A percentile compares a stretch with the other conserved stretches of the same genome.
Evolutionary conservation across 768 basidiomycete species (phyloP).

Genomic region (Saitozyma sp.): DNA sequence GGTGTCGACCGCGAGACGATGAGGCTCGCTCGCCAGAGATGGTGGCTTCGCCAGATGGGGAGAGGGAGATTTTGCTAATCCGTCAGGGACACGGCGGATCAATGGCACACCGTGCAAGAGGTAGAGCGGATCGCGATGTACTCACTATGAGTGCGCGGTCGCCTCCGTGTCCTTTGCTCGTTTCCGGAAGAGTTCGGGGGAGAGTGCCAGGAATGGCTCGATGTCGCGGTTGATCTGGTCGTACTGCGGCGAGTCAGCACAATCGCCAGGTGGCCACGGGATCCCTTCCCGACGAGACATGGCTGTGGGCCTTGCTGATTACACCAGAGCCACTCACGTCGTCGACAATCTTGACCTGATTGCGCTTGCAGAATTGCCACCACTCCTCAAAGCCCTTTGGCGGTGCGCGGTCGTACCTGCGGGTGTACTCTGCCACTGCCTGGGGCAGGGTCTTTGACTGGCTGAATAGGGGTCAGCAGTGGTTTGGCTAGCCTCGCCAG

Average conservation of each 20-base stretch:
- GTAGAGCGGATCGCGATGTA: neutral
- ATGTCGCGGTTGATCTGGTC: slow-evolving; percentile 61
- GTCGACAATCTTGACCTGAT: slow-evolving; percentile 77
- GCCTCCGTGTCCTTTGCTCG: slow-evolving; percentile 28
- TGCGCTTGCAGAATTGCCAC: slow-evolving; percentile 74
- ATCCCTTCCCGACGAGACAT: neutral
- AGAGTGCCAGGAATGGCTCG: slow-evolving; percentile 76
- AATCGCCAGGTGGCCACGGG: no score
- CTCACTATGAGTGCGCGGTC: slow-evolving; percentile 40
- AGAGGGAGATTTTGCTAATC: slow-evolving; percentile 36
- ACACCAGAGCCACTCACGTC: slow-evolving; percentile 56
- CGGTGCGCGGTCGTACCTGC: slow-evolving; percentile 73
- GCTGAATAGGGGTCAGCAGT: slow-evolving; percentile 30
- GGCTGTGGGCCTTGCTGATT: slow-evolving; percentile 52
- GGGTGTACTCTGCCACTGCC: slow-evolving; percentile 78
- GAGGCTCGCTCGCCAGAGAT: slow-evolving; percentile 31
- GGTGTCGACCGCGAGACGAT: slow-evolving; percentile 30
- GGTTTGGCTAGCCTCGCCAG: neutral
- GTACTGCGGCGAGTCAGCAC: slow-evolving; percentile 31
- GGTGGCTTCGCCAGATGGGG: slow-evolving; percentile 22
- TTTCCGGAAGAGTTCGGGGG: slow-evolving; percentile 56
- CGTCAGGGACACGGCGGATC: neutral
- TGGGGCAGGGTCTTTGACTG: slow-evolving; percentile 78
- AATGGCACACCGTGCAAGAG: neutral
- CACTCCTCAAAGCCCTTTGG: slow-evolving; percentile 88